A percentile compares a stretch with the other conserved stretches of the same genome.
These are phyloP conservation scores for Suillus weaverae DNA, from an alignment of 768 basidiomycete species.

Conservation along the genomic window DNA sequence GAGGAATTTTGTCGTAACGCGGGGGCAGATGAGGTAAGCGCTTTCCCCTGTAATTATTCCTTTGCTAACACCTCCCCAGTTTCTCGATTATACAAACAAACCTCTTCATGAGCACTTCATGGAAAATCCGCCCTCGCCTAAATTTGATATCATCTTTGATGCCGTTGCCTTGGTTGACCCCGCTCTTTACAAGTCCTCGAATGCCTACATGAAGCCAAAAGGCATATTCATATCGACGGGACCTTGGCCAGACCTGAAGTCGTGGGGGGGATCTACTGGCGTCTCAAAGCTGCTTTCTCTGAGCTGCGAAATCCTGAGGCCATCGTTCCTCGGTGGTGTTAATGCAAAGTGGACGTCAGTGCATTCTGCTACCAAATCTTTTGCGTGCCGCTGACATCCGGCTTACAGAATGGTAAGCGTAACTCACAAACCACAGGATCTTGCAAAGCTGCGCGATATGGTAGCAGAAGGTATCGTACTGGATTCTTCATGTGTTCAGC, in stretches of 20 bases:
- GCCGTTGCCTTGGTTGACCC: constrained; percentile 52
- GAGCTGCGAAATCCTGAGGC: constrained; percentile 37
- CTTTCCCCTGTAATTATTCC: neutral
- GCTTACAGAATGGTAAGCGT: constrained; percentile 34
- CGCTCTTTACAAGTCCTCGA: constrained; percentile 48
- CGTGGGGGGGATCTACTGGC: constrained; percentile 32
- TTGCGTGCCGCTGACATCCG: neutral
- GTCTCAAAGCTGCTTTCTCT: constrained; percentile 14
- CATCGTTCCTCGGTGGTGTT: constrained; percentile 54
- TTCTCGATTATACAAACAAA: constrained; percentile 61
- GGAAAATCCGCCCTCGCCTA: constrained; percentile 45
- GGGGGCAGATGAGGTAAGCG: constrained; percentile 65
- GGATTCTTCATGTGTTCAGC: neutral
- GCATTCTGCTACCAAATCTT: neutral
- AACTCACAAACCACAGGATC: constrained; percentile 33
- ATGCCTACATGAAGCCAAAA: constrained; percentile 50
- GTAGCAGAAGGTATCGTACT: constrained; percentile 41
- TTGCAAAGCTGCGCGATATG: constrained; percentile 37
- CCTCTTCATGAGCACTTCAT: constrained; percentile 49
- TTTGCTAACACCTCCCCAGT: constrained; percentile 27
- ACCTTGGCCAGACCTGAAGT: constrained; percentile 37
- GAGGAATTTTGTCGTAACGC: constrained; percentile 53
- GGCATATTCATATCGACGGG: constrained; percentile 58
- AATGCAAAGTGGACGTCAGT: constrained; percentile 49
- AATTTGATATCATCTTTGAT: constrained; percentile 62